Evolutionary conservation across 1,284 basidiomycete species (phyloP), one percentile per base, ranked within the genome.

Genomic region (Ceraceosorus guamensis): DNA sequence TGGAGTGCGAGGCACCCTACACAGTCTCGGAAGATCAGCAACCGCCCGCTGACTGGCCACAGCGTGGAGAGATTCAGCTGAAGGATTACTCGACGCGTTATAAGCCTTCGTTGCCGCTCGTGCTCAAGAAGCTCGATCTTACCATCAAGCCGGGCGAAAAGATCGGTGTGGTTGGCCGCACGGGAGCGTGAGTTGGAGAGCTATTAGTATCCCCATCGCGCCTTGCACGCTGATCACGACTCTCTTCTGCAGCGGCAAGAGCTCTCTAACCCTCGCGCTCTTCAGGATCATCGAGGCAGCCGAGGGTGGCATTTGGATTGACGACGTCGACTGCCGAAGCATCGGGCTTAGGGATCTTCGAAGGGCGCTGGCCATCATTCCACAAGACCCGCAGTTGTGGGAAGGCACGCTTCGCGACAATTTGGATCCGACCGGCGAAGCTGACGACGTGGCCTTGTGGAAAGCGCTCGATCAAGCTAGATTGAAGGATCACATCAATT

Each of bases 401-500:
- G 87, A 91, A 74, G 90, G 89, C 0, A 86, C 86, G 3, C 79
- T 95, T 24, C 82, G 89, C 50, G 86, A 89, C 62, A 91, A 91
- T 66, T 84, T 91, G 51, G 87, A 90, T 75, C 88, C 88, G 1
- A 81, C 85, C 24, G 80, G 82, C 57, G 79, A 88, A 59, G 80
- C 82, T 18, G 89, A 91, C 75, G 83, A 81, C 6, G 65, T 58
- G 16, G 86, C 86, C 52, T 89, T 95, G 31, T 92, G 90, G 89
- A 79, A 78, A 31, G 87, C 89, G 1, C 80, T 93, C 10, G 82
- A 83, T 55, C 86, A 90, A 71, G 84, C 85, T 35, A 60, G 82
- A 68, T 76, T 89, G 59, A 85, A 83, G 70, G 78, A 84, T 37
- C 89, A 87, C 73, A 82, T 91, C 31, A 83, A 86, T 62, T 81